Conservation (phyloP, 805 yeast genomes). For the Lipomyces japonicus region DNA sequence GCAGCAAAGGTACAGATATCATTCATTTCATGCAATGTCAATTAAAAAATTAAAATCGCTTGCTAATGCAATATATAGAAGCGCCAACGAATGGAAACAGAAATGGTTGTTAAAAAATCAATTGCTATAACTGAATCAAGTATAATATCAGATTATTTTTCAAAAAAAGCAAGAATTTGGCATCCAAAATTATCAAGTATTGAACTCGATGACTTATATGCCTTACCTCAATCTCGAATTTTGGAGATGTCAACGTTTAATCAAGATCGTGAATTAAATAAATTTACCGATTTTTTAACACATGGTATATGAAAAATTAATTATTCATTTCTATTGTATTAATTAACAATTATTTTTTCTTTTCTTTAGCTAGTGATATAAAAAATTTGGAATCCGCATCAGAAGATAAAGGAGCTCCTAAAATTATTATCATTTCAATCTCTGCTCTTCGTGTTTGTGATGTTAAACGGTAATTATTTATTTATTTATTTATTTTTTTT, state of each 20-base stretch:
- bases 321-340: neutral
- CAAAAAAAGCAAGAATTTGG: slow-evolving; percentile 17
- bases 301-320: neutral
- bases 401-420: slow-evolving; percentile 11
- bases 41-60: neutral
- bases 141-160: slow-evolving; percentile 22
- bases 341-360: neutral
- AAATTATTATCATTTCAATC: slow-evolving; percentile 55
- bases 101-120: slow-evolving; percentile 15
- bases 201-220: slow-evolving; percentile 22
- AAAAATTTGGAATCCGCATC: slow-evolving; percentile 1
- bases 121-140: slow-evolving; percentile 6
- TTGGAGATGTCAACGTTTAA: slow-evolving; percentile 17
- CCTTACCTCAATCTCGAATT: slow-evolving; percentile 9
- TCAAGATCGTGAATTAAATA: slow-evolving; percentile 2
- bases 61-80: slow-evolving; percentile 5
- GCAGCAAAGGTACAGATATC: slow-evolving; percentile 9
- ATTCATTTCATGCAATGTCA: neutral
- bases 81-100: slow-evolving; percentile 20
- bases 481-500: neutral
- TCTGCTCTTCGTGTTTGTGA: slow-evolving; percentile 54
- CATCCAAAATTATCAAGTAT: slow-evolving; percentile 17
- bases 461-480: neutral
- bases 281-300: slow-evolving; percentile 8
- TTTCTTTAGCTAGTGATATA: neutral